Evolutionary conservation across 495 filamentous ascomycete species (phyloP).

Genomic region (Xeromyces bisporus): DNA sequence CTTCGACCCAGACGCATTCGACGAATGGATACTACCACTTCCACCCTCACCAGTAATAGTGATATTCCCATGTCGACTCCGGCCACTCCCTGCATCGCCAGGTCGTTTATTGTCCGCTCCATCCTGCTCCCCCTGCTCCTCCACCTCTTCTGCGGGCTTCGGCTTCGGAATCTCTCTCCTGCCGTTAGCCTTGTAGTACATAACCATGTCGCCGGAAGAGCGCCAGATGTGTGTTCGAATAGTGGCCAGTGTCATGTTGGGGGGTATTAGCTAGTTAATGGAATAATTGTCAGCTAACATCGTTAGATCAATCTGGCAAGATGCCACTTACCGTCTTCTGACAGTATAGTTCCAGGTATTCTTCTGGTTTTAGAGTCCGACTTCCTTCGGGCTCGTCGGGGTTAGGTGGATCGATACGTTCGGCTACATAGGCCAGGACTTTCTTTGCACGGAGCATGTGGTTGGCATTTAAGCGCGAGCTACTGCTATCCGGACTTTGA

Average conservation of each 20-base stretch:
- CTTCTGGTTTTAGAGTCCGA: constrained; percentile 62
- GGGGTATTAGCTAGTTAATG: constrained; percentile 34
- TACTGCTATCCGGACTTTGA: too few species aligned
- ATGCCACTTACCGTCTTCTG: constrained; percentile 66
- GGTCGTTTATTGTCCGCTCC: constrained; percentile 2
- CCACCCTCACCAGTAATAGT: constrained; percentile 13
- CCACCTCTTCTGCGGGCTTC: constrained; percentile 5
- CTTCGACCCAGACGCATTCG: constrained; percentile 19
- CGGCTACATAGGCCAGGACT: constrained; percentile 81
- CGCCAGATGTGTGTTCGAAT: constrained; percentile 86
- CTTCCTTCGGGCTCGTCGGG: constrained; percentile 36
- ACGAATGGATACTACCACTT: constrained; percentile 20
- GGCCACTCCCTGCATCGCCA: constrained; percentile 1
- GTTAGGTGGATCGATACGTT: constrained; percentile 59
- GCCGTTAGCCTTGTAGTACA: constrained; percentile 84
- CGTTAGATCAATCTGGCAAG: constrained; percentile 5
- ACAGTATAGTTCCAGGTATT: constrained; percentile 87
- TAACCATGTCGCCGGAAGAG: constrained; percentile 69
- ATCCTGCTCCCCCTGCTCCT: constrained; percentile 7
- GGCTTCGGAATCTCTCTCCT: constrained; percentile 35
- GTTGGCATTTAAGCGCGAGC: constrained; percentile 85
- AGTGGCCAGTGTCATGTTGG: constrained; percentile 80
- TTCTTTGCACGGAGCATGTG: constrained; percentile 92
- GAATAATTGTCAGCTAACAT: not conserved
- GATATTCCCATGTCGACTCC: too few species aligned